phyloP scores from a whole-genome alignment of 164 flowering plant genomes.

The Annona squamosa region DNA sequence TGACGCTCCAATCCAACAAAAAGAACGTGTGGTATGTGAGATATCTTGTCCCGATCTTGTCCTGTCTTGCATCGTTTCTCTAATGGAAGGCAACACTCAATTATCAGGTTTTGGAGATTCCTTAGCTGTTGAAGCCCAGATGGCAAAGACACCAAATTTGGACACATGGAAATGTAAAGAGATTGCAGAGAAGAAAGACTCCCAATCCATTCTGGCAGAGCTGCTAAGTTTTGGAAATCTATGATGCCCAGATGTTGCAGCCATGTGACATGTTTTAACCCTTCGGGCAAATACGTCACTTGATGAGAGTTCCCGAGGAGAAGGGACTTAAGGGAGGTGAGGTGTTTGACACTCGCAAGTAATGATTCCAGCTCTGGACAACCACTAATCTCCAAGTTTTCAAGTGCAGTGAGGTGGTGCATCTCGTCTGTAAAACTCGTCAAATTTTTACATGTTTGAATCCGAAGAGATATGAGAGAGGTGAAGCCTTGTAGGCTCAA shows the following conservation, averaged over 20 bases:
- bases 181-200: neutral
- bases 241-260: neutral
- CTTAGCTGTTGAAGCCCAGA: neutral
- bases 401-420: neutral
- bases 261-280: neutral
- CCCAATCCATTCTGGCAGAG: neutral
- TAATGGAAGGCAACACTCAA: neutral
- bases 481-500: neutral
- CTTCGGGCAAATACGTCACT: neutral
- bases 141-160: neutral
- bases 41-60: neutral
- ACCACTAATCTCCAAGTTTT: fast-evolving
- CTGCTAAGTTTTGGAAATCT: neutral
- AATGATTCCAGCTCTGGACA: neutral
- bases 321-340: neutral
- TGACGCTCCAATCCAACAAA: too few species aligned
- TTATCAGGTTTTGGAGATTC: neutral
- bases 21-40: too few species aligned
- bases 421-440: too few species aligned
- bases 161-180: neutral
- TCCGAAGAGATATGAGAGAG: neutral
- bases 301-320: neutral
- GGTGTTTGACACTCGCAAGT: neutral
- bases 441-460: fast-evolving
- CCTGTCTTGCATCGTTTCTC: neutral